phyloP scores from a whole-genome alignment of 2,329 filamentous ascomycete species.

The Alternaria ventricosa region DNA sequence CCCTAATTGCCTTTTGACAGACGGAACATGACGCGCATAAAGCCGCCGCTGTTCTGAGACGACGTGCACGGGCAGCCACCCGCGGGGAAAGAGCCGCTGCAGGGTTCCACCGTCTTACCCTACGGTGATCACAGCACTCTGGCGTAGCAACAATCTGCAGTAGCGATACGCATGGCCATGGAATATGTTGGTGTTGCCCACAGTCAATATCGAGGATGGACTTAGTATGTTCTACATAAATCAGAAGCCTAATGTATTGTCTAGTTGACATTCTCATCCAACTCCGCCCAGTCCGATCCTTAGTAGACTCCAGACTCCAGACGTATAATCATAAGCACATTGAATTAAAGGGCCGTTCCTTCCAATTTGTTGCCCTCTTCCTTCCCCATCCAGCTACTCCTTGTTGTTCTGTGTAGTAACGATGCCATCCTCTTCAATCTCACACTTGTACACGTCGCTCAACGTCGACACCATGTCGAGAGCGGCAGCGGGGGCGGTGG shows the following conservation, averaged over 20 bases:
- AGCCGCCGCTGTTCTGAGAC: constrained; percentile 31
- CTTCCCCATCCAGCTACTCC: not conserved
- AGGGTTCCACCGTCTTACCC: constrained; percentile 4
- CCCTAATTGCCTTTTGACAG: not conserved
- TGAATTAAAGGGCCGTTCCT: not conserved
- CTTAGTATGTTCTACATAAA: not conserved
- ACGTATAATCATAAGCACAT: not conserved
- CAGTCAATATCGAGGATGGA: not conserved
- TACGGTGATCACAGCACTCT: not conserved
- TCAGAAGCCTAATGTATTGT: not conserved
- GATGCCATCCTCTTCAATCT: constrained; percentile 79
- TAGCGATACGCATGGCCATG: not conserved
- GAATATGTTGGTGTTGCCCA: not conserved
- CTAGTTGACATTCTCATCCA: too few species aligned
- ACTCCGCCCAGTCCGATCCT: not conserved
- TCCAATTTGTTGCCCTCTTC: not conserved
- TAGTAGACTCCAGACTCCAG: not conserved
- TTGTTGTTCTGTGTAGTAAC: constrained; percentile 55
- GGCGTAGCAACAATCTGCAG: not conserved
- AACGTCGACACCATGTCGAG: constrained; percentile 71
- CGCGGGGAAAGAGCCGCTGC: constrained; percentile 26
- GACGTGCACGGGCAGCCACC: constrained; percentile 23
- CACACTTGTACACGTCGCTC: constrained; percentile 66
- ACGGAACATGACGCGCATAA: constrained; percentile 27
- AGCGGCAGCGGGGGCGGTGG: constrained; percentile 71